These are phyloP conservation scores for Sutorius eximius DNA, from an alignment of 1,284 basidiomycete genomes.

Conservation along the genomic window DNA sequence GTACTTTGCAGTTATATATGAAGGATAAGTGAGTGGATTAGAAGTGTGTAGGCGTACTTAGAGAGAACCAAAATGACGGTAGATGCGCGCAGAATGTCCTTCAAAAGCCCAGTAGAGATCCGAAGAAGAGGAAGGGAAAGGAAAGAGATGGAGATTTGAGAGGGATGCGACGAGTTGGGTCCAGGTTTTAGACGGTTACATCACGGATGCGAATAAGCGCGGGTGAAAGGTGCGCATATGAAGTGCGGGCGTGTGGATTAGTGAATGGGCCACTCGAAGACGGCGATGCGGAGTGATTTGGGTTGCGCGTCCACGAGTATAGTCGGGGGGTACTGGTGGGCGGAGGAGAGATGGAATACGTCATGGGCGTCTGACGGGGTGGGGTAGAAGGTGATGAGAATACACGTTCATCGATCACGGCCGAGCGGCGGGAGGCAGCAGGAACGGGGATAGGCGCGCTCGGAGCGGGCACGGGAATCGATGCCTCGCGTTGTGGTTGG, in stretches of 20 bases:
- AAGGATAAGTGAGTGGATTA: slow-evolving; percentile 39
- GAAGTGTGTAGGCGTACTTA: slow-evolving; percentile 21
- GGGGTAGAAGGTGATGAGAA: slow-evolving; percentile 28
- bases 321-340: slow-evolving; percentile 48
- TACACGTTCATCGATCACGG: slow-evolving; percentile 22
- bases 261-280: slow-evolving; percentile 41
- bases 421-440: slow-evolving; percentile 19
- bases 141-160: background rate
- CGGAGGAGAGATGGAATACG: slow-evolving; percentile 47
- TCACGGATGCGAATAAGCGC: slow-evolving; percentile 33
- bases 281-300: slow-evolving; percentile 30
- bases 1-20: slow-evolving; percentile 32
- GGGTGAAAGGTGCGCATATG: slow-evolving; percentile 46
- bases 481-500: slow-evolving; percentile 4
- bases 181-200: slow-evolving; percentile 23
- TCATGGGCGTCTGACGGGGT: slow-evolving; percentile 29
- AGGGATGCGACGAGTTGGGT: background rate
- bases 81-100: slow-evolving; percentile 18
- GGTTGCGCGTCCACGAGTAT: slow-evolving; percentile 39
- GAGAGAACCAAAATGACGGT: slow-evolving; percentile 24
- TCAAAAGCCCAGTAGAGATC: slow-evolving; percentile 11
- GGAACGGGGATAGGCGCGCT: slow-evolving; percentile 36
- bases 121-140: background rate
- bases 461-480: slow-evolving; percentile 18
- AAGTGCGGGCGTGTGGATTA: slow-evolving; percentile 50